A percentile compares a stretch with the other conserved stretches of the same genome.
Evolutionary conservation across 495 filamentous ascomycete species (phyloP).

Genomic region (Staphylotrichum tortipilum): DNA sequence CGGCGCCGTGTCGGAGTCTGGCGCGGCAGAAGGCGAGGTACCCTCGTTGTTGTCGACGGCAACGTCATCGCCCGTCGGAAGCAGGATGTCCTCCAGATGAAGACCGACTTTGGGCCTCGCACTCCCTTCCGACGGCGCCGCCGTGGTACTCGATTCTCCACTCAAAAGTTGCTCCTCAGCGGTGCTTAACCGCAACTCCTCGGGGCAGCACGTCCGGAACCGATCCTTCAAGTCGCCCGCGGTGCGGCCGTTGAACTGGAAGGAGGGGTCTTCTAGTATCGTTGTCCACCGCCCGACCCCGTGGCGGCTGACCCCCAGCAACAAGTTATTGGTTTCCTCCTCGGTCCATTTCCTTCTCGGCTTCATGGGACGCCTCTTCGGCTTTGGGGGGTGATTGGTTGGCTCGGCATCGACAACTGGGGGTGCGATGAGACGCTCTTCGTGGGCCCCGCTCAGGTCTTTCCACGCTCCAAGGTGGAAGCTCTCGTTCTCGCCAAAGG

Average conservation of each 20-base stretch:
- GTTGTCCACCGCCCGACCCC: conserved; percentile 84
- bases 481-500: conserved; percentile 34
- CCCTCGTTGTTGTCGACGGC: conserved; percentile 14
- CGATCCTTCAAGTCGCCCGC: conserved; percentile 81
- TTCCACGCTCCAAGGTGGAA: conserved; percentile 12
- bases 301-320: conserved; percentile 69
- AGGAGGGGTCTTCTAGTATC: conserved; percentile 66
- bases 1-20: conserved; percentile 14
- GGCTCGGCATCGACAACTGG: conserved; percentile 11
- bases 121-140: conserved; percentile 5
- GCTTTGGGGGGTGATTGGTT: conserved; percentile 23
- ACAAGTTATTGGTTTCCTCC: conserved; percentile 68
- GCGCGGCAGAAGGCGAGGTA: background rate
- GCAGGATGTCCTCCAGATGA: conserved; percentile 41
- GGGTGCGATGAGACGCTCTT: conserved; percentile 22
- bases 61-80: conserved; percentile 17
- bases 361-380: conserved; percentile 36
- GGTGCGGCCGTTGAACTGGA: conserved; percentile 65
- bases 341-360: conserved; percentile 66
- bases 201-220: conserved; percentile 70
- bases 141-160: background rate
- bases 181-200: conserved; percentile 35
- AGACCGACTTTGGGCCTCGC: conserved; percentile 29
- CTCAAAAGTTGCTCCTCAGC: conserved; percentile 19
- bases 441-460: conserved; percentile 14